Conservation (phyloP, 768 basidiomycete species). For the Russula ochroleuca region DNA sequence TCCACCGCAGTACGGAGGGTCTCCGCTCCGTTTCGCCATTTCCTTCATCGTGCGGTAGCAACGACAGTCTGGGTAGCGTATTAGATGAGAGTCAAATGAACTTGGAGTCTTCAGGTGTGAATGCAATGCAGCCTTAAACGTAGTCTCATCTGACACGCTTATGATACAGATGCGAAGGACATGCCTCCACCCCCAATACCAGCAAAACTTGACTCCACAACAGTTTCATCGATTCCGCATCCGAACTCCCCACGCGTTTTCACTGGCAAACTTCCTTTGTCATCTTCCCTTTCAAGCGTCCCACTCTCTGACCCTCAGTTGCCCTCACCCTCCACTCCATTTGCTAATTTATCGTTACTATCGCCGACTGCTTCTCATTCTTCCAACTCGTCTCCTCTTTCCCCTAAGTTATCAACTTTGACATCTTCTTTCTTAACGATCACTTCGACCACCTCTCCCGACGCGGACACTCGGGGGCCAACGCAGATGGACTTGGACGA, state of each 20-base stretch:
- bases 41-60: constrained; percentile 24
- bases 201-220: constrained; percentile 41
- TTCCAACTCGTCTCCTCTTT: constrained; percentile 26
- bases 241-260: constrained; percentile 18
- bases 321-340: constrained; percentile 36
- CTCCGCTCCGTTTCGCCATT: constrained; percentile 22
- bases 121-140: not conserved
- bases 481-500: constrained; percentile 22
- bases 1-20: constrained; percentile 26
- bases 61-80: constrained; percentile 27
- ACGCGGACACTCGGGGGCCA: constrained; percentile 3
- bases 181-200: constrained; percentile 55
- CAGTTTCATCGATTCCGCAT: constrained; percentile 32
- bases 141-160: constrained; percentile 1
- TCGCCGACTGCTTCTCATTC: constrained; percentile 32
- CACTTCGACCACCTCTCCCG: constrained; percentile 3
- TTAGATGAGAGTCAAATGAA: constrained; percentile 26
- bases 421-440: constrained; percentile 17
- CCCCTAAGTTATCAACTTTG: constrained; percentile 29
- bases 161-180: constrained; percentile 35
- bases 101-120: constrained; percentile 29
- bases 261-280: constrained; percentile 18
- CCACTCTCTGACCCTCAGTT: constrained; percentile 11
- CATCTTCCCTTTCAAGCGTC: not conserved
- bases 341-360: constrained; percentile 50